phyloP scores from a whole-genome alignment of 768 basidiomycete species.

The Tremella fuciformis region DNA sequence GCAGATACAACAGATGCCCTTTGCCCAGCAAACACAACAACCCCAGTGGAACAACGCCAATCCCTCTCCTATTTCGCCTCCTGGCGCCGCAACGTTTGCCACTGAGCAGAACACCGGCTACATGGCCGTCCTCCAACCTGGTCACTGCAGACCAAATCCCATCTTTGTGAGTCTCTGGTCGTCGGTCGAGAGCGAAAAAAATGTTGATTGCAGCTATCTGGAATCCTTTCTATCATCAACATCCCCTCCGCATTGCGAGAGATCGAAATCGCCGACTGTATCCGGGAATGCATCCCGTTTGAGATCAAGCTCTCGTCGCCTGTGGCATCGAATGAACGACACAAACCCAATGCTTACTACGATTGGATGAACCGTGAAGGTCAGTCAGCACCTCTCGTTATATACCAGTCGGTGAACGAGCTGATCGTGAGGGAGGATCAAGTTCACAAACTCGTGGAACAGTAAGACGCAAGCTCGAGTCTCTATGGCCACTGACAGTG shows the following conservation, averaged over 20 bases:
- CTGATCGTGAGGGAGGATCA: constrained; percentile 25
- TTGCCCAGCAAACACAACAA: no score
- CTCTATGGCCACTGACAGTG: neutral
- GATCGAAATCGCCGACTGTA: constrained; percentile 20
- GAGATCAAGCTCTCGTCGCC: constrained; percentile 24
- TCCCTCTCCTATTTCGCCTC: no score
- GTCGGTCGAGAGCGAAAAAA: no score
- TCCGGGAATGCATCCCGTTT: constrained; percentile 33
- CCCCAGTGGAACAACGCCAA: no score
- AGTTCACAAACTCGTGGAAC: constrained; percentile 17
- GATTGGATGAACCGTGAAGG: constrained; percentile 40
- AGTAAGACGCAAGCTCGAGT: constrained; percentile 16
- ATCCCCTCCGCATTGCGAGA: constrained; percentile 29
- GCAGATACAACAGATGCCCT: no score
- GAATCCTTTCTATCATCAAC: constrained; percentile 23
- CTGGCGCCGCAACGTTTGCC: no score
- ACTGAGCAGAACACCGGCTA: no score
- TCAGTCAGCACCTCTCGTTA: constrained; percentile 18
- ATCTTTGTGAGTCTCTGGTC: no score
- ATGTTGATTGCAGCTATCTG: constrained; percentile 9
- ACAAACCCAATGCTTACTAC: constrained; percentile 34
- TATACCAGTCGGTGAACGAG: neutral
- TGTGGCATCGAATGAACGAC: constrained; percentile 16
- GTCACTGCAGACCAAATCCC: no score
- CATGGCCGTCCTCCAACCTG: no score